Evolutionary conservation across 257 asterid genomes (phyloP), one percentile per base, ranked within the genome.

Genomic region (Solanum sejunctum): DNA sequence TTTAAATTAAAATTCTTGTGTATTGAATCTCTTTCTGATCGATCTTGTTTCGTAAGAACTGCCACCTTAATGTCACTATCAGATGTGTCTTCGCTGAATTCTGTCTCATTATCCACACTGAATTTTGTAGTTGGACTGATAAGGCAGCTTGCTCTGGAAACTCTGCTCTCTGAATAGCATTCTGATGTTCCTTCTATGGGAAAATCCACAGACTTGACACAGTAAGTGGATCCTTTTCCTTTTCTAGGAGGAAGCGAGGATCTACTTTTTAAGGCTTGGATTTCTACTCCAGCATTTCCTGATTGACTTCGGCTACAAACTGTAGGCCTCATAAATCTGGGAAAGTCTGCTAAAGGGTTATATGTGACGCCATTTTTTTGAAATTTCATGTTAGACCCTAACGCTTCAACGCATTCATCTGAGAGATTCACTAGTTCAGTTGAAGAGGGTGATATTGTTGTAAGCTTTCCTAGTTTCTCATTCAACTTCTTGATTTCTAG

Each of bases 321-420:
- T 13, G 87, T 85, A 51, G 87, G 87, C 77, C 73, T 85, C 85
- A 85, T 85, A 39, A 85, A 85, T 54, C 87, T 81, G 13, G 87
- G 85, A 3, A 85, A 80, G 36, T 81, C 63, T 81, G 55, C 49
- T 80, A 64, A 69, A 21, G 52, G 21, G 71, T 47, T 58, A 60
- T 8, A 47, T 57, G 45, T 52, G 77, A 36, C 60, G 56, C n/a
- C 60, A 39, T 6, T 28, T 43, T 81, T 70, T 43, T n/a, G 21
- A 55, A 41, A 28, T 69, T 6, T 79, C 52, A 52, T 66, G 71
- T 28, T 39, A 79, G 80, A 79, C 9, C 64, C 47, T 69, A 79
- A 57, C 63, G 41, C 85, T 57, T 85, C 84, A 78, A 32, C 26
- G 49, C 56, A 51, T 85, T 39, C 39, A 52, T 85, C 45, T 51